phyloP scores from a whole-genome alignment of 768 basidiomycete genomes.

The Leccinum longicurvipes region DNA sequence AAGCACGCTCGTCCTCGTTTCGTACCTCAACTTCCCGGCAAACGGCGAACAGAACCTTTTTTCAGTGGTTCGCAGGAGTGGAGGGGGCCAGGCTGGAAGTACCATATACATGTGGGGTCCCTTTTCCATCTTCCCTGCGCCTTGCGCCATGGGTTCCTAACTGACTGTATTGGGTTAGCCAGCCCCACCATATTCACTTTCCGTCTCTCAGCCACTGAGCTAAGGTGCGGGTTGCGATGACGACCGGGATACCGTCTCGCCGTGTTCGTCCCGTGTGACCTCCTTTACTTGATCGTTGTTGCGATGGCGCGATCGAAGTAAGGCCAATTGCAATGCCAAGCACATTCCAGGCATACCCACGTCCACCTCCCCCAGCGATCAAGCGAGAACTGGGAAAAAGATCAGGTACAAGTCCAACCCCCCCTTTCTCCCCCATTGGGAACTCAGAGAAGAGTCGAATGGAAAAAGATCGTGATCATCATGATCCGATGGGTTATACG shows the following conservation, averaged over 20 bases:
- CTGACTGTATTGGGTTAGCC: background rate
- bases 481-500: background rate
- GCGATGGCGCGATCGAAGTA: background rate
- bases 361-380: background rate
- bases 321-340: constrained; percentile 3
- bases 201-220: constrained; percentile 10
- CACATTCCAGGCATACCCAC: constrained; percentile 1
- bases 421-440: constrained; percentile 1
- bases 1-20: background rate
- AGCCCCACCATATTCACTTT: background rate
- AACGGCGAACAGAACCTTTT: background rate
- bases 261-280: constrained; percentile 33
- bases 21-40: background rate
- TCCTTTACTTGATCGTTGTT: background rate
- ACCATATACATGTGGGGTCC: background rate
- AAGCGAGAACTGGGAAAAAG: constrained; percentile 6
- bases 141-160: background rate
- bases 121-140: too few relatives aligned
- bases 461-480: constrained; percentile 9
- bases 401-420: constrained; percentile 20
- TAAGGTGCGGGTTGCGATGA: constrained; percentile 23
- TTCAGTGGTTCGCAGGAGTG: background rate
- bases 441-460: constrained; percentile 1
- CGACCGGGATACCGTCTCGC: constrained; percentile 25
- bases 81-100: background rate